Percentiles rank a stretch among this genome's conserved stretches.
Evolutionary conservation across 306 rosid genomes (phyloP).

Genomic region (Datisca glomerata): DNA sequence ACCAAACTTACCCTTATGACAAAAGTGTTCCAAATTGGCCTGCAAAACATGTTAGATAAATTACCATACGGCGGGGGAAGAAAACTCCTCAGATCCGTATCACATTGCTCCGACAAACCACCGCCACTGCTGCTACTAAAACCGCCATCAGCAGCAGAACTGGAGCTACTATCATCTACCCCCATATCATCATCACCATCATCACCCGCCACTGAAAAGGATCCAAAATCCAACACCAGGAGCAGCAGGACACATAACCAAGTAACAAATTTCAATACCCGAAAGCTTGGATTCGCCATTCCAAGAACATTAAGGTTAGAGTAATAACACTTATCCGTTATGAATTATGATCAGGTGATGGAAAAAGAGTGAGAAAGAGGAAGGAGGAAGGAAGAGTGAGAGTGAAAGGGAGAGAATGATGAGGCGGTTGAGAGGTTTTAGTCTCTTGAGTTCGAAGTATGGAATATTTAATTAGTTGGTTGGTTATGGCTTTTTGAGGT

Average conservation of each 20-base stretch:
- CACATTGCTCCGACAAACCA: constrained; percentile 26
- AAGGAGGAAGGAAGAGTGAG: constrained; percentile 26
- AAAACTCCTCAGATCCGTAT: constrained; percentile 47
- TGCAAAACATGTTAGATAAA: constrained; percentile 48
- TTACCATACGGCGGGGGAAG: constrained; percentile 85
- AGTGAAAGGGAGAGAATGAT: constrained; percentile 14
- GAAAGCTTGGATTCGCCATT: constrained; percentile 43
- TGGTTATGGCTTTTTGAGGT: constrained; percentile 25
- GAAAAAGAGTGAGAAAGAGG: constrained; percentile 18
- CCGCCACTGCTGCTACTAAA: constrained; percentile 1
- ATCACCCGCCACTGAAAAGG: no score
- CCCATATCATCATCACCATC: constrained; percentile 14
- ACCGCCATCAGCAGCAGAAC: constrained; percentile 3
- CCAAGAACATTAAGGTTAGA: constrained; percentile 4
- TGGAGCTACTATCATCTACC: constrained; percentile 8
- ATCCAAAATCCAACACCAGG: no score
- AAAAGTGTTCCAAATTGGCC: constrained; percentile 79
- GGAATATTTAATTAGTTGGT: constrained; percentile 31
- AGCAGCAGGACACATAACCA: constrained; percentile 23
- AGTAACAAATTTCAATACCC: constrained; percentile 20
- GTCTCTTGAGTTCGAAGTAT: constrained; percentile 69
- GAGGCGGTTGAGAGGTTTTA: constrained; percentile 38
- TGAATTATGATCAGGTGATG: constrained; percentile 12
- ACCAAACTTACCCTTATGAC: constrained; percentile 75
- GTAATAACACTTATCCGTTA: constrained; percentile 11